A percentile compares a stretch with the other conserved stretches of the same genome.
phyloP scores from a whole-genome alignment of 2,329 filamentous ascomycete species.

The Xylogone sp. region DNA sequence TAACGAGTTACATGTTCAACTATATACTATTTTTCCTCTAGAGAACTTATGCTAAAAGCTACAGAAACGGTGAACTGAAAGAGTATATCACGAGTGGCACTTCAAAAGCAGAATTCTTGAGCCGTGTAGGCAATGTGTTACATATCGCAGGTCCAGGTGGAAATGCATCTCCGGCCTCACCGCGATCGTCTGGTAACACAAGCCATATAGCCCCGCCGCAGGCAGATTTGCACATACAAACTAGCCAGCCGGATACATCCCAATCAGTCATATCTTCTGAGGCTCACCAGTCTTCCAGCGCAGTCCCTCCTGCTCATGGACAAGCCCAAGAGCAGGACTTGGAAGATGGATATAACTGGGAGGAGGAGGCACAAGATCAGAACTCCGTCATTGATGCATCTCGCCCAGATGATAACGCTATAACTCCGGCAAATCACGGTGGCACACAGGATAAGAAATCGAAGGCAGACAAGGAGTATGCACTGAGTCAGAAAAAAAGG shows the following conservation, averaged over 20 bases:
- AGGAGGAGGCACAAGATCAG: neutral
- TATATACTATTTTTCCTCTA: neutral
- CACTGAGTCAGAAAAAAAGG: constrained; percentile 53
- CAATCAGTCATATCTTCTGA: neutral
- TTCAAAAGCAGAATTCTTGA: constrained; percentile 62
- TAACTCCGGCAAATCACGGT: constrained; percentile 22
- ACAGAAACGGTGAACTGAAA: constrained; percentile 68
- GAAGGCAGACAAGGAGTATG: constrained; percentile 40
- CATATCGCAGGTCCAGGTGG: neutral
- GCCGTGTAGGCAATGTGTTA: constrained; percentile 45
- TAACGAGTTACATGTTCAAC: neutral
- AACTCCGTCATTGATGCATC: constrained; percentile 39
- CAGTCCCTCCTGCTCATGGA: neutral
- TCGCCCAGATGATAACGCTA: constrained; percentile 38
- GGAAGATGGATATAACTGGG: neutral
- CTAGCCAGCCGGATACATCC: neutral
- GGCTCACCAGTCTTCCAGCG: neutral
- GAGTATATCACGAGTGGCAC: constrained; percentile 69
- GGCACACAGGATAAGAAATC: neutral
- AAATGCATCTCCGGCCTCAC: neutral
- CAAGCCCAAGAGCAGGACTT: neutral
- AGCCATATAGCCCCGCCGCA: neutral
- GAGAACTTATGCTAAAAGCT: constrained; percentile 2
- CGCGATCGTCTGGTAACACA: neutral
- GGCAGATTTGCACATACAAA: neutral